Conservation (phyloP, 345 rosid genomes). For the Gossypium raimondii region DNA sequence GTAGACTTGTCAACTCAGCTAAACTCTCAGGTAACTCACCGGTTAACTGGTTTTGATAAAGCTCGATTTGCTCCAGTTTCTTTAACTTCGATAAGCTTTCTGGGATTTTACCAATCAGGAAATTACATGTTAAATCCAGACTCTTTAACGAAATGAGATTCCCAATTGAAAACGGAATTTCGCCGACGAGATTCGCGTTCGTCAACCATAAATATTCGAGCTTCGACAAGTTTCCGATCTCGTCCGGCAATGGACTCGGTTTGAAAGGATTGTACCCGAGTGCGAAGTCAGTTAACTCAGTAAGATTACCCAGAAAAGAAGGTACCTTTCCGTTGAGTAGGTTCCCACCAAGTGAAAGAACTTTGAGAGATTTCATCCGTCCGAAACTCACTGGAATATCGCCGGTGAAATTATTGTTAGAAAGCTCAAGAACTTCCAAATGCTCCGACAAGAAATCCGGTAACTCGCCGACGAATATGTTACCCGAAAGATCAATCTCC, state of each 20-base stretch:
- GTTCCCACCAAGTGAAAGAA: conserved; percentile 28
- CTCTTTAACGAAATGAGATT: conserved; percentile 33
- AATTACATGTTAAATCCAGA: conserved; percentile 47
- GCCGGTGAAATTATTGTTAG: conserved; percentile 44
- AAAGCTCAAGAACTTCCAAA: conserved; percentile 44
- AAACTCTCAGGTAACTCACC: conserved; percentile 55
- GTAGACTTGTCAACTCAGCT: conserved; percentile 40
- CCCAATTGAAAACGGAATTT: conserved; percentile 52
- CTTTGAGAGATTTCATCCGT: conserved; percentile 31
- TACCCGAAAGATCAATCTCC: conserved; percentile 30
- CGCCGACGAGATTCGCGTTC: conserved; percentile 37
- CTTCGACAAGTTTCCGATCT: conserved; percentile 45
- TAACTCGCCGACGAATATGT: conserved; percentile 46
- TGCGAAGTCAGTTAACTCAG: conserved; percentile 37
- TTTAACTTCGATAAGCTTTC: conserved; percentile 34
- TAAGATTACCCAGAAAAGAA: conserved; percentile 43
- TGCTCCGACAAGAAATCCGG: conserved; percentile 44
- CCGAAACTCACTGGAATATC: conserved; percentile 54
- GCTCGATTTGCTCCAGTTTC: conserved; percentile 41
- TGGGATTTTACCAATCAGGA: conserved; percentile 51
- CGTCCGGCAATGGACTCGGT: conserved; percentile 42
- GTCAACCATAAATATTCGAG: conserved; percentile 37
- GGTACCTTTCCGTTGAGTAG: conserved; percentile 48
- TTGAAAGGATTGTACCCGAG: conserved; percentile 39
- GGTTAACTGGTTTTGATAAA: conserved; percentile 37